Conservation (phyloP, 2,329 filamentous ascomycete genomes). For the Trichoderma gracile region DNA sequence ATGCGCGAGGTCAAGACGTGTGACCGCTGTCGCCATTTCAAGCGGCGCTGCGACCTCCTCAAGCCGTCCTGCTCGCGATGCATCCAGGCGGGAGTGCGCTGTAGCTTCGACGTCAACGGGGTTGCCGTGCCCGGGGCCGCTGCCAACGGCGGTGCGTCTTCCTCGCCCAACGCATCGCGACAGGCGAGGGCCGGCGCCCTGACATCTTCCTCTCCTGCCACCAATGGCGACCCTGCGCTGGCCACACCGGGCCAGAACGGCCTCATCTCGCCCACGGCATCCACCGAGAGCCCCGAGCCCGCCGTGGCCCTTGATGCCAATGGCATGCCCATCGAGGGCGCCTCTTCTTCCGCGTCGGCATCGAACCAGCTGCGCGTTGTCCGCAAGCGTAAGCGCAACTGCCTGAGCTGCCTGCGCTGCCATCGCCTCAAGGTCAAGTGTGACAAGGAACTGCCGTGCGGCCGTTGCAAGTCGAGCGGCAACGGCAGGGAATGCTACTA, state of each 20-base stretch:
- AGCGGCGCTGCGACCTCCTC: constrained; percentile 40
- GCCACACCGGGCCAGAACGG: constrained; percentile 27
- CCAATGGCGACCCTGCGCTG: constrained; percentile 5
- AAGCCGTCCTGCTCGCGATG: constrained; percentile 41
- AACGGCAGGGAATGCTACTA: constrained; percentile 42
- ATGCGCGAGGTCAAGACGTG: constrained; percentile 42
- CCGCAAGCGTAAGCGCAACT: constrained; percentile 41
- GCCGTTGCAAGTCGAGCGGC: constrained; percentile 39
- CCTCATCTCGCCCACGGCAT: constrained; percentile 36
- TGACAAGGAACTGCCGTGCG: constrained; percentile 42
- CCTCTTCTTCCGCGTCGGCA: neutral
- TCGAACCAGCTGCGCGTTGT: constrained; percentile 32
- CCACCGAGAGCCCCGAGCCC: constrained; percentile 36
- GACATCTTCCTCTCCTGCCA: constrained; percentile 12
- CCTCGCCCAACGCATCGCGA: constrained; percentile 11
- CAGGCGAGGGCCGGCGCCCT: constrained; percentile 1
- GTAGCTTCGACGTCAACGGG: constrained; percentile 36
- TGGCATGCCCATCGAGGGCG: constrained; percentile 15
- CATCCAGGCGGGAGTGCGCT: constrained; percentile 37
- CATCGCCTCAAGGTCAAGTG: constrained; percentile 44
- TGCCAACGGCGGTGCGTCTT: constrained; percentile 7
- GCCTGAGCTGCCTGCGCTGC: constrained; percentile 40
- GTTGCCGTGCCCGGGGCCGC: constrained; percentile 27
- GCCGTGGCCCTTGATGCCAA: constrained; percentile 19
- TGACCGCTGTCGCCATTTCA: constrained; percentile 41